Evolutionary conservation across 192 early-diverging fungal genomes (phyloP), one percentile per base, ranked within the genome.

Genomic region (Borealophlyctis nickersoniae): DNA sequence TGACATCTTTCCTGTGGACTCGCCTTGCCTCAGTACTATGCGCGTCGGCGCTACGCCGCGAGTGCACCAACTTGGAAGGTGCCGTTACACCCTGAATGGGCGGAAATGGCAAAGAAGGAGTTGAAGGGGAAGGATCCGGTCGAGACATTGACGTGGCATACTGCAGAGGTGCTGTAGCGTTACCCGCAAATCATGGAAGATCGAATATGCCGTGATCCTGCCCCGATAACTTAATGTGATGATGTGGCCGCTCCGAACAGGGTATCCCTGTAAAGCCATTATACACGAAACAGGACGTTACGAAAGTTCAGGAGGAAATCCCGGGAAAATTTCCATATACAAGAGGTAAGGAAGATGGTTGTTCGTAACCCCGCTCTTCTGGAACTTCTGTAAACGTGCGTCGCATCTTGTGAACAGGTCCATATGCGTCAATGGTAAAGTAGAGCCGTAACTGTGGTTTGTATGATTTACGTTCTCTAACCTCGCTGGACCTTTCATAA

Each of bases 281-380:
- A n/a, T 94, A 90, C 72, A 90, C 91, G 0, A 86, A 87, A 52
- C 78, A 77, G 29, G 92, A 94, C 60, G 74, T 83, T 4, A 75
- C 77, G 23, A 70, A 62, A 22, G 54, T 85, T 22, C 62, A 70
- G 0, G 84, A 86, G 24, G 92, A 94, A 66, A 70, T 91, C 27
- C 92, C 92, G 0, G 92, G 92, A 36, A 86, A 85, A 23, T 94
- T 88, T 63, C 92, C 92, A 23, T 94, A 85, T 66, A 94, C 92
- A n/a, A 81, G 92, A 56, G 91, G 91, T 11, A 51, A 39, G 19
- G 86, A 87, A 0, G 87, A 87, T 56, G 19, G n/a, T 24, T 51
- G 64, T 45, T 51, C 16, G 4, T 2, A 4, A 11, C 22, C 1
- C 49, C 9, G 49, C 19, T 23, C 11, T 1, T n/a, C 2, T 62